Conservation (phyloP, 371 early-diverging fungal species). For the Mortierella sp. region DNA sequence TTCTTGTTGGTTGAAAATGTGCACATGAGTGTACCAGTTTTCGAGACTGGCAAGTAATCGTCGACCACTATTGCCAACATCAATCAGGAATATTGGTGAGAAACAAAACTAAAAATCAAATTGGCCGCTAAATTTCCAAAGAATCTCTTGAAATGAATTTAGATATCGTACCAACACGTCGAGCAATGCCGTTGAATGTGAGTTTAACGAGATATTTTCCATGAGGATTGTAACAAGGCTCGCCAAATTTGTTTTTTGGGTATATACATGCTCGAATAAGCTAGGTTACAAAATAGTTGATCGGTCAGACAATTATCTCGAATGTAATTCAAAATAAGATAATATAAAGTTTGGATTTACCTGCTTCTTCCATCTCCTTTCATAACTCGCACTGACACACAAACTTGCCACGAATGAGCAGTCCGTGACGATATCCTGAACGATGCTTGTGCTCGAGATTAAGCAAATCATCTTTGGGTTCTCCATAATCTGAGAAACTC, state of each 20-base stretch:
- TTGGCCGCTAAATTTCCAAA: not conserved
- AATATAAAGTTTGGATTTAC: conserved; percentile 40
- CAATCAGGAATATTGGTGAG: not conserved
- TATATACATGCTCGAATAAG: conserved; percentile 89
- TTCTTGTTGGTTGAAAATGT: conserved; percentile 83
- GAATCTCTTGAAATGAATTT: not conserved
- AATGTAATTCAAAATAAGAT: not conserved
- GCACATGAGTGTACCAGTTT: conserved; percentile 82
- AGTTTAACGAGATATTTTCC: conserved; percentile 92
- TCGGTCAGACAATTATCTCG: not conserved
- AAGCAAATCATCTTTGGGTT: conserved; percentile 74
- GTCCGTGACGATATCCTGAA: conserved; percentile 92
- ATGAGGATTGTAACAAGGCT: conserved; percentile 85
- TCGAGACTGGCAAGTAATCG: conserved; percentile 87
- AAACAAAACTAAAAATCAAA: not conserved
- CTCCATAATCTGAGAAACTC: conserved; percentile 80
- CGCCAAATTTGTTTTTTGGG: conserved; percentile 81
- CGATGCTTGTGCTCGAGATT: conserved; percentile 67
- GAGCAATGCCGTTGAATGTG: conserved; percentile 86
- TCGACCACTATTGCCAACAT: conserved; percentile 74
- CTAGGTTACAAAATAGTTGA: conserved; percentile 36
- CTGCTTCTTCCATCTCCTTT: conserved; percentile 79
- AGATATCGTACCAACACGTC: conserved; percentile 71
- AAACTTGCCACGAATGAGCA: conserved; percentile 95
- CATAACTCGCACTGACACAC: conserved; percentile 89